Conservation (phyloP, 1,139 yeast genomes). For the Yamadazyma spencermartinsiae region DNA sequence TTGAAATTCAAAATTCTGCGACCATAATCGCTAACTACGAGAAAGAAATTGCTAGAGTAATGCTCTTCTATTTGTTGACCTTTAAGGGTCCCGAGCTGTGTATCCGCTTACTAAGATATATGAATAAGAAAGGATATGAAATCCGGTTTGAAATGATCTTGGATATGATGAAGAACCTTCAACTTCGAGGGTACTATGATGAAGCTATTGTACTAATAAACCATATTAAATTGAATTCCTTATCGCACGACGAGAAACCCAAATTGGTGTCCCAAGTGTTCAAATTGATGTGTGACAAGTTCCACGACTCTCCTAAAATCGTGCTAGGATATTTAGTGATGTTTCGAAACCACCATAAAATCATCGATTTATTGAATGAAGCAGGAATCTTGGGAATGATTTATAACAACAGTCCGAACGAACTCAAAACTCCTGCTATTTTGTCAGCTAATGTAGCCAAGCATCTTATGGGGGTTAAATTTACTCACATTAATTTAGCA, state of each 20-base stretch:
- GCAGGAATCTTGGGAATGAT: conserved; percentile 25
- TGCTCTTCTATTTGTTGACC: conserved; percentile 36
- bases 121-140: conserved; percentile 29
- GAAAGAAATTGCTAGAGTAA: conserved; percentile 27
- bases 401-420: background rate
- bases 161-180: conserved; percentile 28
- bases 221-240: conserved; percentile 25
- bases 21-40: conserved; percentile 23
- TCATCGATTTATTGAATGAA: conserved; percentile 25
- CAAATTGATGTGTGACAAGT: conserved; percentile 31
- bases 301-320: conserved; percentile 34
- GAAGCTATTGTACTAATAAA: conserved; percentile 41
- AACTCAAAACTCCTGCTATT: conserved; percentile 16
- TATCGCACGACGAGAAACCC: conserved; percentile 20
- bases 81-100: conserved; percentile 40
- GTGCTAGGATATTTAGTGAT: conserved; percentile 32
- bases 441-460: conserved; percentile 35
- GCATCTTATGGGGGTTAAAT: conserved; percentile 24
- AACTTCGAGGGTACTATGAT: conserved; percentile 29
- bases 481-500: conserved; percentile 25
- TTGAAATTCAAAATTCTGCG: conserved; percentile 15
- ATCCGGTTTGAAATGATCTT: conserved; percentile 27
- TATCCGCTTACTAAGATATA: conserved; percentile 33
- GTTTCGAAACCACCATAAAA: background rate
- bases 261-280: conserved; percentile 33